These are phyloP conservation scores for Eleusine indica DNA, from an alignment of 176 grass and related monocot genomes.

Conservation along the genomic window DNA sequence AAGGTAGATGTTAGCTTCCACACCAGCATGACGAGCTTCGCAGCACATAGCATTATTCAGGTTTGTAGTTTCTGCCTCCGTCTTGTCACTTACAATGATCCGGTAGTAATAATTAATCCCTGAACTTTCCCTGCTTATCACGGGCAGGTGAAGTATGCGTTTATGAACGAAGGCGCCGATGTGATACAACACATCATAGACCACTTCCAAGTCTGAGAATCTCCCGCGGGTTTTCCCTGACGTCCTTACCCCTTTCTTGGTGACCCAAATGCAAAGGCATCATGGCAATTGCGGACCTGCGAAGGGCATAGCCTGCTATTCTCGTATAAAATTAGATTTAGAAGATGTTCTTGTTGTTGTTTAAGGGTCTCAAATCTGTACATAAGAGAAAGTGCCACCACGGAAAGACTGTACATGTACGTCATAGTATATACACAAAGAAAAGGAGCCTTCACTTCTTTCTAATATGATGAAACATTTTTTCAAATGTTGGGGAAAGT, in stretches of 20 bases:
- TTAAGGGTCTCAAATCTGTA: background rate
- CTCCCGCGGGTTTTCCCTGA: no score
- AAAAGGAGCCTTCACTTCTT: no score
- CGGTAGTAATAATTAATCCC: background rate
- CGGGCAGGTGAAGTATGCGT: conserved; percentile 64
- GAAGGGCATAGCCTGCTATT: background rate
- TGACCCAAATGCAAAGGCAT: background rate
- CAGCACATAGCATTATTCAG: conserved; percentile 88
- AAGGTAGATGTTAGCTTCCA: conserved; percentile 90
- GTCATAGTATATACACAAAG: background rate
- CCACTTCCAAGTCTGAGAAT: conserved; percentile 55
- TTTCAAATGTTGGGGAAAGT: background rate
- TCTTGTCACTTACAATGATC: background rate
- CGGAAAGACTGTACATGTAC: background rate
- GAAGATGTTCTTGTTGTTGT: background rate
- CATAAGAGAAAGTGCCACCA: background rate
- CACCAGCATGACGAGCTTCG: conserved; percentile 62
- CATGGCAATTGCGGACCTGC: background rate
- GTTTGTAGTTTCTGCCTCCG: conserved; percentile 13
- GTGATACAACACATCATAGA: conserved; percentile 81
- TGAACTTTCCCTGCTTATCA: background rate
- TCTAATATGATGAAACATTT: background rate
- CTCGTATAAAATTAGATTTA: background rate
- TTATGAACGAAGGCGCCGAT: conserved; percentile 77
- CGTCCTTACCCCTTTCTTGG: background rate